These are phyloP conservation scores for Neoscytalidium dimidiatum DNA, from an alignment of 2,329 filamentous ascomycete genomes.

Conservation along the genomic window DNA sequence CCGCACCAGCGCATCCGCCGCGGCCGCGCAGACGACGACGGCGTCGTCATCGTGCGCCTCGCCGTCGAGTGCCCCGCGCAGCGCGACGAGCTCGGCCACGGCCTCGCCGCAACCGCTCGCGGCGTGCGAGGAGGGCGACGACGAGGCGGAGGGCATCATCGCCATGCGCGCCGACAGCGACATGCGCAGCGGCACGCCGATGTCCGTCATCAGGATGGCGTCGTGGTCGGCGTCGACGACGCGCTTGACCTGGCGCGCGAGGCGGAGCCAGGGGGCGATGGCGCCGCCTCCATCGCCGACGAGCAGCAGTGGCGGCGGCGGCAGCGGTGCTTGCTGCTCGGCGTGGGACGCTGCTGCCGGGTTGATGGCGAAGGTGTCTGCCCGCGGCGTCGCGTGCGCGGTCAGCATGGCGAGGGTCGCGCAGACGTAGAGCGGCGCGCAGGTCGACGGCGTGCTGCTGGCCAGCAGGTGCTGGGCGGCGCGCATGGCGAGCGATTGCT, in stretches of 20 bases:
- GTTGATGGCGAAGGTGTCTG: conserved; percentile 16
- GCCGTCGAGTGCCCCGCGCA: not conserved
- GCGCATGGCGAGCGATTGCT: conserved; percentile 38
- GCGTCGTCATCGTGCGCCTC: not conserved
- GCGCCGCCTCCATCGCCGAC: conserved; percentile 28
- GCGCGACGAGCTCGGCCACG: not conserved
- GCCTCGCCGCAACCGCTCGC: not conserved
- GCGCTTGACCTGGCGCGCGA: conserved; percentile 39
- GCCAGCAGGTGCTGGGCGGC: conserved; percentile 36
- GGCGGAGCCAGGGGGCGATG: conserved; percentile 41
- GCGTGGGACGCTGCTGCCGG: not conserved
- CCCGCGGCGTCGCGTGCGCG: conserved; percentile 14
- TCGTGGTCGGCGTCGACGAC: conserved; percentile 31
- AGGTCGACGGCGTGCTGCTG: conserved; percentile 31
- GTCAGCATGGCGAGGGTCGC: conserved; percentile 36
- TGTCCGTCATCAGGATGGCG: conserved; percentile 22
- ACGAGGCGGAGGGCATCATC: not conserved
- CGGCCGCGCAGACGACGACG: not conserved
- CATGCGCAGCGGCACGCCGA: conserved; percentile 21
- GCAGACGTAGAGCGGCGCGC: conserved; percentile 42
- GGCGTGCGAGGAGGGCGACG: too few relatives aligned
- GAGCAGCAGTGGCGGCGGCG: conserved; percentile 35
- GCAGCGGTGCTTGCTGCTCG: not conserved
- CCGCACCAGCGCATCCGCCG: not conserved
- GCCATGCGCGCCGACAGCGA: conserved; percentile 27